Evolutionary conservation across 1,139 yeast species (phyloP), one percentile per base, ranked within the genome.

Genomic region (Geotrichum macrosporum): DNA sequence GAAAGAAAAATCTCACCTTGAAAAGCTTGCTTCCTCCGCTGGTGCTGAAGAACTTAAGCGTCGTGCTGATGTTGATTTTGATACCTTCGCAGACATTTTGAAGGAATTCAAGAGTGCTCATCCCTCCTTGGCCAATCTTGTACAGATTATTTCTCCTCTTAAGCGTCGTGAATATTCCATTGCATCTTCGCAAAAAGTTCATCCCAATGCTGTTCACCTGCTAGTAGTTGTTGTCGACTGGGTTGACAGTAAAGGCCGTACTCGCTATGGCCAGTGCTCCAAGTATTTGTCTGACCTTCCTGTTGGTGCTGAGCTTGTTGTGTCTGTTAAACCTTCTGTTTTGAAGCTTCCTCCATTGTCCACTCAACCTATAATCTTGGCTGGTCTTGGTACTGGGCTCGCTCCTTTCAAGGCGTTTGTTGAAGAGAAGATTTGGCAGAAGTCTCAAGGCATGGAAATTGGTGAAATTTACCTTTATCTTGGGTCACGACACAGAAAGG

Each of bases 81-180:
- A 74, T 63, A 79, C 87, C 32, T 89, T 84, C 64, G 87, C 80
- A 47, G 98, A 92, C 64, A 75, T 88, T 54, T 76, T 89, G 57
- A 79, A 78, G 56, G 81, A 85, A 62, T 92, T 85, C 74, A 73
- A 78, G 56, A 81, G 94, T 47, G 95, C 94, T 27, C 80, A 82
- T 65, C 96, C 96, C 20, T 61, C 78, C n/a, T 72, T 85, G 52
- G 75, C 75, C 48, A 88, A 85, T 35, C 75, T 92, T 59, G 78
- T 82, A 31, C 76, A 76, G 58, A 69, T 89, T 49, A 77, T 92
- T 57, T 77, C 94, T 20, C 94, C 96, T 24, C 75, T 89, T 65
- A 92, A 92, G 74, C 83, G 98, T 73, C 84, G 98, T 73, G 98
- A 92, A 69, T 92, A 92, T 66, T 89, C 97, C n/a, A 92, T 92